These are phyloP conservation scores for Leptomonas pyrrhocoris DNA, from an alignment of 208 protist genomes.

Conservation along the genomic window DNA sequence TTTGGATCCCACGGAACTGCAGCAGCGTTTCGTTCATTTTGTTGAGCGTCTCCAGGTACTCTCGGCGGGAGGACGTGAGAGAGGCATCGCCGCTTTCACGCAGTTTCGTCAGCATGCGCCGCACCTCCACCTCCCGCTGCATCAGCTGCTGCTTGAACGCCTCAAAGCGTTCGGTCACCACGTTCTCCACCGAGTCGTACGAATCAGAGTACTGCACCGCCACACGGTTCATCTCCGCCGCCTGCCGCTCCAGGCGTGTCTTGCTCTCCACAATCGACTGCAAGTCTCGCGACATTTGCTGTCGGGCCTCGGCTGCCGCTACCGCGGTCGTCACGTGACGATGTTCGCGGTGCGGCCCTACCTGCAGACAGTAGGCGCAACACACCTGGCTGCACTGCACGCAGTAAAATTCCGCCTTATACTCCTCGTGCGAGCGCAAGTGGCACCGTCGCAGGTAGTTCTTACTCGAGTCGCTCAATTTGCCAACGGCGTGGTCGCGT, in stretches of 20 bases:
- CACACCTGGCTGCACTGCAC: conserved; percentile 69
- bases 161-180: conserved; percentile 76
- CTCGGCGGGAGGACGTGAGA: conserved; percentile 43
- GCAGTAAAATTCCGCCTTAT: conserved; percentile 85
- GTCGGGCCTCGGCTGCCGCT: conserved; percentile 64
- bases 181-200: conserved; percentile 72
- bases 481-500: conserved; percentile 49
- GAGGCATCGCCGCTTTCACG: conserved; percentile 65
- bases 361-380: conserved; percentile 88
- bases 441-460: conserved; percentile 52
- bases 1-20: conserved; percentile 51
- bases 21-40: conserved; percentile 54
- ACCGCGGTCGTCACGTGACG: conserved; percentile 40
- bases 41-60: conserved; percentile 65
- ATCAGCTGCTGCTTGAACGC: conserved; percentile 69
- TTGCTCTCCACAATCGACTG: conserved; percentile 48
- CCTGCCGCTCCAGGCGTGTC: conserved; percentile 55
- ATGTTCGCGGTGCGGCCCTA: conserved; percentile 75
- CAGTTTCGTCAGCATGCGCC: conserved; percentile 52
- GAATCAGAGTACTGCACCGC: conserved; percentile 58
- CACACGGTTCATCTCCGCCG: conserved; percentile 70
- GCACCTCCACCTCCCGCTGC: conserved; percentile 71
- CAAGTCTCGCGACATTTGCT: conserved; percentile 63
- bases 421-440: conserved; percentile 73
- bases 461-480: conserved; percentile 41